Evolutionary conservation across 495 filamentous ascomycete species (phyloP).

Genomic region (Clavariopsis aquatica): DNA sequence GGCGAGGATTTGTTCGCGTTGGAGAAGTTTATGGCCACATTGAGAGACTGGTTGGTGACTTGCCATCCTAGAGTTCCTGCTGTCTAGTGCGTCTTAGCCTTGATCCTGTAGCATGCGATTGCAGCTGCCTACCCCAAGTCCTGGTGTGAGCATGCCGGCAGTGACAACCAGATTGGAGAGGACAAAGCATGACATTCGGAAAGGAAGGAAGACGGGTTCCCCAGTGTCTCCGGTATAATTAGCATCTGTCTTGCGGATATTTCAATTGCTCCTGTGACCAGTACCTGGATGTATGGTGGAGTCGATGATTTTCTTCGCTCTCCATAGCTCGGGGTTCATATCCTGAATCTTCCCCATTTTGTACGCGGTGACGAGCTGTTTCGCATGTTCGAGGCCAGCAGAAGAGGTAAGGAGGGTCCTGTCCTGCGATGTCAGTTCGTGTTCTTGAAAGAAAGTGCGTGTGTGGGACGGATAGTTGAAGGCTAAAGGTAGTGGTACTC

Average conservation of each 20-base stretch:
- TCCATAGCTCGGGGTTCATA: constrained; percentile 92
- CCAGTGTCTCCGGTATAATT: constrained; percentile 69
- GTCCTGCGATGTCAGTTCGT: constrained; percentile 18
- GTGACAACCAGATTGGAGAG: constrained; percentile 93
- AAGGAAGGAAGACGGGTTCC: constrained; percentile 86
- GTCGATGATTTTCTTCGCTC: constrained; percentile 94
- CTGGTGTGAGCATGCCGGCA: constrained; percentile 95
- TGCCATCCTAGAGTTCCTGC: constrained; percentile 92
- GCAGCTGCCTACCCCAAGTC: constrained; percentile 58
- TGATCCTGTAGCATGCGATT: background rate
- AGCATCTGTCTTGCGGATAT: constrained; percentile 12
- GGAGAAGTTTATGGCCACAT: constrained; percentile 94
- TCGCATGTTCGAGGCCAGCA: constrained; percentile 78
- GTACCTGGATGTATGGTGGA: constrained; percentile 91
- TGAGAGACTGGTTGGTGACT: constrained; percentile 93
- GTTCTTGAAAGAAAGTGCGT: constrained; percentile 6
- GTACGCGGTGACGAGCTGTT: constrained; percentile 72
- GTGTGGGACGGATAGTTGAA: background rate
- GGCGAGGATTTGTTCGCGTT: constrained; percentile 97
- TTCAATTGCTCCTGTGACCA: constrained; percentile 23
- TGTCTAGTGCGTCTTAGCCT: constrained; percentile 55
- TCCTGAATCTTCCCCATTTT: constrained; percentile 71
- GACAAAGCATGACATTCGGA: constrained; percentile 95
- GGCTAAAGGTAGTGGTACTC: constrained; percentile 36
- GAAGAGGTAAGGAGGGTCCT: constrained; percentile 81